Conservation (phyloP, 169 alveolate species). For the Plasmodium malariae region DNA sequence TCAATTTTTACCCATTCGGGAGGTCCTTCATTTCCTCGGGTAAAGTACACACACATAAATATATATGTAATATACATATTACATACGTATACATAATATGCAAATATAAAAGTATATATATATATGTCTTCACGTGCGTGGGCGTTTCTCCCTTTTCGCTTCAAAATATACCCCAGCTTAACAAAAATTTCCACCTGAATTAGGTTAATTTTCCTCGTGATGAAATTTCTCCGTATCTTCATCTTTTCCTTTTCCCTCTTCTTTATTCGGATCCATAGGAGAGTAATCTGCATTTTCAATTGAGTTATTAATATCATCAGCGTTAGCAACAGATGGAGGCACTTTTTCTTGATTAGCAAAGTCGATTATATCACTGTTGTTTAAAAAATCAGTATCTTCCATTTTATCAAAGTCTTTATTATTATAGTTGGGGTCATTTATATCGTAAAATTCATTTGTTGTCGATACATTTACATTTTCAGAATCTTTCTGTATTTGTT, state of each 20-base stretch:
- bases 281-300: background rate
- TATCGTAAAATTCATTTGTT: background rate
- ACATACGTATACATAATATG: no score
- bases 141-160: background rate
- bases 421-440: background rate
- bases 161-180: background rate
- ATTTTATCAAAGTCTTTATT: constrained; percentile 13
- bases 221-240: background rate
- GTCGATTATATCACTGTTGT: constrained; percentile 11
- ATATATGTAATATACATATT: no score
- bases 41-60: no score
- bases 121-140: no score
- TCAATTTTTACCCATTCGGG: no score
- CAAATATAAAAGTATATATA: no score
- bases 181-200: background rate
- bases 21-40: no score
- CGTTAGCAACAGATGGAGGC: background rate
- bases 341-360: background rate
- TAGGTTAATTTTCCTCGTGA: background rate
- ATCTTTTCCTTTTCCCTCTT: background rate
- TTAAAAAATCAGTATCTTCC: constrained; percentile 29
- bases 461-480: no score
- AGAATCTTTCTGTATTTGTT: constrained; percentile 1
- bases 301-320: background rate
- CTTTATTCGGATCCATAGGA: background rate